Conservation (phyloP, 176 grass and related monocot species). For the Cenchrus americanus region DNA sequence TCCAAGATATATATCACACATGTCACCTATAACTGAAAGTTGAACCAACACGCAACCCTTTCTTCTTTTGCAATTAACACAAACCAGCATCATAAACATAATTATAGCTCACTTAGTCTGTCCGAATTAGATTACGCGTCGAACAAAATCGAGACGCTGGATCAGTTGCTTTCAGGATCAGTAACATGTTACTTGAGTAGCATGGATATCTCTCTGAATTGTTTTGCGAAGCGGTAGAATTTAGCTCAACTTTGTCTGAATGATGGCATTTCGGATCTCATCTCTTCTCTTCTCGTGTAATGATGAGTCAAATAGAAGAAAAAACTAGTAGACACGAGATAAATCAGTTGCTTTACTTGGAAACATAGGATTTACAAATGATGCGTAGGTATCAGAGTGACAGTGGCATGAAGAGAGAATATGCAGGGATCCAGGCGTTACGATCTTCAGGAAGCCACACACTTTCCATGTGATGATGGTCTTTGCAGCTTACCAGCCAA, state of each 20-base stretch:
- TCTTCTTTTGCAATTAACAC: neutral
- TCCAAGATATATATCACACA: neutral
- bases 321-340: neutral
- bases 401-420: neutral
- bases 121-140: neutral
- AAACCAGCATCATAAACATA: no score
- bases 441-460: conserved; percentile 32
- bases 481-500: no score
- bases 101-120: neutral
- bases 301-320: neutral
- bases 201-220: neutral
- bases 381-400: neutral
- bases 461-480: conserved; percentile 33
- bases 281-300: no score
- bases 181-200: neutral
- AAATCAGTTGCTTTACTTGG: neutral
- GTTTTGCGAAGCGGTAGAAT: no score
- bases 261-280: neutral
- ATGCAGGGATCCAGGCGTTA: neutral
- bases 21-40: conserved; percentile 4
- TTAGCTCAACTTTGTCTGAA: neutral
- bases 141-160: neutral
- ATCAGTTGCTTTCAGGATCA: conserved; percentile 2
- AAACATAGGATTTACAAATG: neutral
- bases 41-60: neutral